Percentiles rank a stretch among this genome's conserved stretches.
These are phyloP conservation scores for Kingdonia uniflora DNA, from an alignment of 164 flowering plant genomes.

Conservation along the genomic window DNA sequence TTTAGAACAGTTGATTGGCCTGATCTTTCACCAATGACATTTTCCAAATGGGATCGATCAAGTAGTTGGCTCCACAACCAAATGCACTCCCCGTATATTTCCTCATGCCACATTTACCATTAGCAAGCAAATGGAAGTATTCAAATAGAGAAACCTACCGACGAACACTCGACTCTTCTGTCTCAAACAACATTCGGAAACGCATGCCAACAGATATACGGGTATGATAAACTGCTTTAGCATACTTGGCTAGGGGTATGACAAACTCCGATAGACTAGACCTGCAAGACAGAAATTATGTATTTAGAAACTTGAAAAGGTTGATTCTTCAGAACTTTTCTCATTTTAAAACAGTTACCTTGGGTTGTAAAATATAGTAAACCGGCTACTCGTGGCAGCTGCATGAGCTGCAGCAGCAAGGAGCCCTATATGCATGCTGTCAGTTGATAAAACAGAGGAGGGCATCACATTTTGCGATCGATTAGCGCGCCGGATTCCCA, in stretches of 20 bases:
- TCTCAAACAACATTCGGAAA: slow-evolving; percentile 85
- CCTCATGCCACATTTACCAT: background rate
- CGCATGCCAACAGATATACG: slow-evolving; percentile 98
- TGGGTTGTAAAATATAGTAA: slow-evolving; percentile 86
- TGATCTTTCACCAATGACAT: background rate
- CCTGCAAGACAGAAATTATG: slow-evolving; percentile 32
- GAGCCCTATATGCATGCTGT: slow-evolving; percentile 94
- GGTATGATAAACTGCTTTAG: slow-evolving; percentile 81
- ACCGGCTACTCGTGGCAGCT: slow-evolving; percentile 84
- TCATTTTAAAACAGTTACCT: slow-evolving; percentile 31
- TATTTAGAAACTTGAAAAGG: background rate
- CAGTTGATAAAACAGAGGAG: slow-evolving; percentile 89
- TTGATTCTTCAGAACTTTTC: background rate
- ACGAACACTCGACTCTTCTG: slow-evolving; percentile 89
- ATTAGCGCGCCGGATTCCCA: slow-evolving; percentile 87
- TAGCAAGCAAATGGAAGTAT: background rate
- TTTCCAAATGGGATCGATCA: background rate
- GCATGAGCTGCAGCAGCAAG: slow-evolving; percentile 99
- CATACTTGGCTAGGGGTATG: slow-evolving; percentile 67
- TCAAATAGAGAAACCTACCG: slow-evolving; percentile 36
- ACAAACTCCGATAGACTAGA: slow-evolving; percentile 92
- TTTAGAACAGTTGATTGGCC: background rate
- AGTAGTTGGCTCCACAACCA: background rate
- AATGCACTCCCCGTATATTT: background rate
- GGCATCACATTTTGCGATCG: slow-evolving; percentile 91